These are phyloP conservation scores for Wickerhamomyces rabaulensis DNA, from an alignment of 805 yeast genomes.

Conservation along the genomic window DNA sequence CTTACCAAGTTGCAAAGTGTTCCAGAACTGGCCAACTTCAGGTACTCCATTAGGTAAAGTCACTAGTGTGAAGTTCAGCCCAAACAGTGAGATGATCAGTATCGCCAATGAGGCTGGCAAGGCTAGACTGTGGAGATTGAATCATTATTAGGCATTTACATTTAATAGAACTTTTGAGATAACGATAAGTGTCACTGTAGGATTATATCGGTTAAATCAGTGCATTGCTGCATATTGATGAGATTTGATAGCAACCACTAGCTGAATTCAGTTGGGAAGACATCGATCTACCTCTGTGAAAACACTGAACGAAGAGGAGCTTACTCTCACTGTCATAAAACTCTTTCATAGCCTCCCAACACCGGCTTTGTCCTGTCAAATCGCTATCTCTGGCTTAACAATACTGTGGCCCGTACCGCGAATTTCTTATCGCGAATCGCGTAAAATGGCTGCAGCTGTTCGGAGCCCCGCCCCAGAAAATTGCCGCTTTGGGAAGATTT, in stretches of 20 bases:
- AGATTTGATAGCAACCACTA: too few species aligned
- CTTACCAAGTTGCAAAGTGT: constrained; percentile 80
- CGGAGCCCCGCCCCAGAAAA: not conserved
- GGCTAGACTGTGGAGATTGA: constrained; percentile 82
- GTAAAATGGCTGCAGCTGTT: not conserved
- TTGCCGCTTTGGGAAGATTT: not conserved
- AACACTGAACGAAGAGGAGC: too few species aligned
- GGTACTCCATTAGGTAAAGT: constrained; percentile 96
- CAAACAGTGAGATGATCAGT: constrained; percentile 75
- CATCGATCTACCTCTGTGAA: too few species aligned
- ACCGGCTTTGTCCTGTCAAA: too few species aligned
- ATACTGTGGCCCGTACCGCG: not conserved
- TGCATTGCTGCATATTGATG: too few species aligned
- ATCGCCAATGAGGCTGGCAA: constrained; percentile 90
- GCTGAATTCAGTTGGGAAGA: too few species aligned
- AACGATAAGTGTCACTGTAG: not conserved
- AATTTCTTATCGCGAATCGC: not conserved
- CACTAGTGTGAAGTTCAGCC: constrained; percentile 72
- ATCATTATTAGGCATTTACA: constrained; percentile 51
- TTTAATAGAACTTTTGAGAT: too few species aligned
- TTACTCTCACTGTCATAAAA: too few species aligned
- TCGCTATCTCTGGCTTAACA: too few species aligned
- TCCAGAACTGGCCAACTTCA: constrained; percentile 95
- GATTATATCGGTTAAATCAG: not conserved
- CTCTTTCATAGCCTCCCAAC: too few species aligned